Base-by-base conservation (phyloP, 768 basidiomycete species). In the Cubamyces sp. region DNA sequence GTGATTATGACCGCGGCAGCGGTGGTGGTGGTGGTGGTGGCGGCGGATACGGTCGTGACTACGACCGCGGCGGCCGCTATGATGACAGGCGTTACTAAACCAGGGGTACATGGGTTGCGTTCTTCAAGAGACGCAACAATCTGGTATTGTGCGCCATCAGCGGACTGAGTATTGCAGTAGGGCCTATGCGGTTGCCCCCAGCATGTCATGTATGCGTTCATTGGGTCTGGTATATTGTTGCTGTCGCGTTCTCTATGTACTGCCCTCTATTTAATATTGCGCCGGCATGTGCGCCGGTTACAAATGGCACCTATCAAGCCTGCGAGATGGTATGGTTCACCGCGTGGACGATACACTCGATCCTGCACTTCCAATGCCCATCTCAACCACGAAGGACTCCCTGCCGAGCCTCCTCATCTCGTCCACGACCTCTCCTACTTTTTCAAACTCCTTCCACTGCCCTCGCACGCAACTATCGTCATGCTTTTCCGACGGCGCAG, bases 371-470 rank as follows among this genome's bases (percentile, higher is more conserved):
- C 89, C 88, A 26, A 91, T 84, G 0, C 90, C 88, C 77, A 88
- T 83, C 64, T 87, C 83, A 11, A 84, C 76, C 14, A 90, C 77
- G 66, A 79, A 81, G 18, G 74, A 72, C 61, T 87, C 84, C 54
- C 83, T 74, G 3, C 85, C 87, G 23, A 86, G 70, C 54, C 71
- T 74, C 57, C 77, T 78, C 87, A 91, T 87, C 72, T 84, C 85
- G 52, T 87, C 85, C 3, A 91, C 79, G 0, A 86, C 87, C 66
- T 90, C 85, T 0, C 85, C 85, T 0, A 90, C 80, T 69, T 88
- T 90, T 67, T 87, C 81, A 61, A 90, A 78, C 69, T 91, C 90
- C 0, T 67, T 71, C 90, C 90, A 91, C 28, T 61, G 42, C 12
- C 56, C 41, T 3, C 39, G 37, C 21, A 25, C 5, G 11, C 52